Base-by-base conservation (phyloP, 371 early-diverging fungal species). In the Mortierella sp. region DNA sequence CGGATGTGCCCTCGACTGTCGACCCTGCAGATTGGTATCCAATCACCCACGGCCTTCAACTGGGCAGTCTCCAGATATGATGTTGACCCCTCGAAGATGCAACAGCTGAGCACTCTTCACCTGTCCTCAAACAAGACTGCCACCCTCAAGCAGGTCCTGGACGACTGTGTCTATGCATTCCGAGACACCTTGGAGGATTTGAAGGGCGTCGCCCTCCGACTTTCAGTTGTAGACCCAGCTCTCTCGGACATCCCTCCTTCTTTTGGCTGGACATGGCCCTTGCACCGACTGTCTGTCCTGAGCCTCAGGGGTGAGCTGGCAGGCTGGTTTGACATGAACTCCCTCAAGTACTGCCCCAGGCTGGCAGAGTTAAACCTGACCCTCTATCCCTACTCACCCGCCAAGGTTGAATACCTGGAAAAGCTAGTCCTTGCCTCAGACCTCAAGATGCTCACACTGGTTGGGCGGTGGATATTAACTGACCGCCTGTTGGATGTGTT, bases 121-220 rank as follows among this genome's bases (percentile, higher is more conserved):
- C 77, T 91, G 41, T 89, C 92, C 0, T 87, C 90, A 14, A 72
- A 89, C 44, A 76, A 86, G n/a, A 87, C 90, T 2, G 65, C 77
- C 16, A 88, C 88, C 75, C 82, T 89, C 61, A 72, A 77, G 26
- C 66, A 68, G 31, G 64, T 50, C 1, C 24, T 81, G 5, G 77
- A 77, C 37, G 81, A 81, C 31, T 72, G 71, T 50, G 64, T 71
- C 24, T 68, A 66, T 22, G 81, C 77, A 14, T 81, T 81, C 65
- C 77, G 55, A 39, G 64, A 81, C 26, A 61, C 81, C 0, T 68
- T 81, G n/a, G 63, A 73, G 29, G 73, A 77, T 24, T 44, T 81
- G 34, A 81, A 64, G n/a, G 81, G 71, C 24, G 39, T 81, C 1
- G 58, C 81, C 3, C 47, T 81, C 26, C 74, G 74, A 9, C 66